A percentile compares a stretch with the other conserved stretches of the same genome.
Conservation (phyloP, 148 eudicot species). For the Cornus controversa region DNA sequence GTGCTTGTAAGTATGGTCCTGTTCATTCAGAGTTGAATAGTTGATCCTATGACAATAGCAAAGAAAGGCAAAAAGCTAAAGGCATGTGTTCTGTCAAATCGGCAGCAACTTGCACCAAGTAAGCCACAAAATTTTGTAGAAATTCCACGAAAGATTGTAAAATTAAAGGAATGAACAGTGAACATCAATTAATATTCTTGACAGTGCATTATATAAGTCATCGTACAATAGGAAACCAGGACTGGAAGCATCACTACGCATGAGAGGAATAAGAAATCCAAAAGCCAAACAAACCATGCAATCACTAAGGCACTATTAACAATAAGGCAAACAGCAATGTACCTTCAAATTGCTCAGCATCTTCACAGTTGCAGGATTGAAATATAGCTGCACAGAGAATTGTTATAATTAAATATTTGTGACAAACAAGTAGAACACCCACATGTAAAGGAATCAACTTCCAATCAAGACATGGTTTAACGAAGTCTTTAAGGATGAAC, state of each 20-base stretch:
- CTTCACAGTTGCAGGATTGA: conserved; percentile 85
- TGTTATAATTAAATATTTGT: not conserved
- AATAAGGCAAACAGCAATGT: conserved; percentile 2
- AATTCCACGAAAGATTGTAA: too few species aligned
- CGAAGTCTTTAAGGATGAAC: not conserved
- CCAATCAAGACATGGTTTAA: not conserved
- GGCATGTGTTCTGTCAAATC: too few species aligned
- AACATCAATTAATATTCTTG: not conserved
- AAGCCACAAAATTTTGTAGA: not conserved
- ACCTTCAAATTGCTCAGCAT: conserved; percentile 91
- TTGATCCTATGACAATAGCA: not conserved
- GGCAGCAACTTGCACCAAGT: not conserved
- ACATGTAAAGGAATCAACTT: not conserved
- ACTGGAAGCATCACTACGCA: not conserved
- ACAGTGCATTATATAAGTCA: not conserved
- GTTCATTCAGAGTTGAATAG: not conserved
- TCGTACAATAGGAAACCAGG: too few species aligned
- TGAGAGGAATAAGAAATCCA: not conserved
- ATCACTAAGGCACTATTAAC: not conserved
- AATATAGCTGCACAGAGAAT: conserved; percentile 60
- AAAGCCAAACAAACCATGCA: not conserved
- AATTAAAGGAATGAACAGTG: too few species aligned
- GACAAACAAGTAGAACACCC: conserved; percentile 2
- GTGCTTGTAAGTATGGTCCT: too few species aligned
- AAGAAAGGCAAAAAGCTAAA: not conserved